phyloP scores from a whole-genome alignment of 371 early-diverging fungal genomes.

The Fennellomyces sp. region DNA sequence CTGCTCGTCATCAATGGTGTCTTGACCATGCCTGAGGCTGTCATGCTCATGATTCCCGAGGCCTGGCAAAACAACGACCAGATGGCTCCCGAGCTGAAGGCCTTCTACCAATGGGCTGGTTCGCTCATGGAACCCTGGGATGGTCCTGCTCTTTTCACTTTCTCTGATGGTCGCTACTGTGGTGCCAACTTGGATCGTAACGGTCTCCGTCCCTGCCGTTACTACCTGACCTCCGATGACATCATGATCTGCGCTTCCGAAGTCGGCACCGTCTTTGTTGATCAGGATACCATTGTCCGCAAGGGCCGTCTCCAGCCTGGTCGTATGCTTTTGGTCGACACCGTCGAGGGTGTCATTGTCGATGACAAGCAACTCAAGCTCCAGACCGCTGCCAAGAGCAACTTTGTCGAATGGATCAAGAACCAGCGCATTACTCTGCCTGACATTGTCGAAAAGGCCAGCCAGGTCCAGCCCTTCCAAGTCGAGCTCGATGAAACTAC shows the following conservation, averaged over 20 bases:
- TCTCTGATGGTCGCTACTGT: slow-evolving; percentile 95
- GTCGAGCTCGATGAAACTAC: slow-evolving; percentile 40
- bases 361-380: slow-evolving; percentile 91
- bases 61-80: slow-evolving; percentile 92
- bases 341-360: slow-evolving; percentile 84
- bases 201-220: slow-evolving; percentile 96
- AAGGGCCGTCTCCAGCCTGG: slow-evolving; percentile 98
- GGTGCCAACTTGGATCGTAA: slow-evolving; percentile 96
- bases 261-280: slow-evolving; percentile 89
- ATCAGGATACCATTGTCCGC: slow-evolving; percentile 74
- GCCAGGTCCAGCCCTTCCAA: background rate
- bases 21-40: slow-evolving; percentile 90
- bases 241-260: slow-evolving; percentile 97
- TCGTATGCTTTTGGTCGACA: slow-evolving; percentile 96
- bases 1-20: slow-evolving; percentile 89
- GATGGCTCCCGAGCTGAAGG: slow-evolving; percentile 86
- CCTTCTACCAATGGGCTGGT: slow-evolving; percentile 96
- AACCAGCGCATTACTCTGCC: slow-evolving; percentile 76
- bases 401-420: slow-evolving; percentile 83
- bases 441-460: slow-evolving; percentile 46
- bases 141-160: slow-evolving; percentile 96
- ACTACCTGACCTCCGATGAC: slow-evolving; percentile 92
- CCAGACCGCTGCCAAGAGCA: slow-evolving; percentile 66
- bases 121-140: slow-evolving; percentile 98
- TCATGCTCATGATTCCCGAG: slow-evolving; percentile 98